Evolutionary conservation across 2,329 filamentous ascomycete species (phyloP).

Genomic region (Escovopsis sp.): DNA sequence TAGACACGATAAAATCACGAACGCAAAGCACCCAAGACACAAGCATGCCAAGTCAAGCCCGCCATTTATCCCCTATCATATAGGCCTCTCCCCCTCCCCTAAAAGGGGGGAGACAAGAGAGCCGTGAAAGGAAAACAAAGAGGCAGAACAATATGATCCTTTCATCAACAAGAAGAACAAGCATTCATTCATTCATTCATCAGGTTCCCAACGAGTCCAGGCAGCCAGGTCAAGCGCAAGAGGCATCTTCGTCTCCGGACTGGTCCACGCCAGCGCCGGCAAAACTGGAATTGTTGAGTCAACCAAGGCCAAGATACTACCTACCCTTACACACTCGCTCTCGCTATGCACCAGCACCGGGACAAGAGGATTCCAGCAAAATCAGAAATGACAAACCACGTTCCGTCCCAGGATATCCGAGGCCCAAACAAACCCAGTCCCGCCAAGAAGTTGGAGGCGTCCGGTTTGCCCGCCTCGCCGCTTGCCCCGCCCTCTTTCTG

Average conservation of each 20-base stretch:
- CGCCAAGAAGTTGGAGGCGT: constrained; percentile 6
- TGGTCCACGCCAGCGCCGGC: constrained; percentile 9
- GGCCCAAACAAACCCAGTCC: constrained; percentile 5
- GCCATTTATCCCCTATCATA: no score
- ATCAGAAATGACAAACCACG: constrained; percentile 12
- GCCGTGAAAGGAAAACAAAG: no score
- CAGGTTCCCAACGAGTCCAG: background rate
- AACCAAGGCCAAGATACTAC: constrained; percentile 22
- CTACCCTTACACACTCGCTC: constrained; percentile 27
- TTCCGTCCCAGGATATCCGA: constrained; percentile 8
- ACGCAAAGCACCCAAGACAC: no score
- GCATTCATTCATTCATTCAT: constrained; percentile 3
- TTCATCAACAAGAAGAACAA: no score
- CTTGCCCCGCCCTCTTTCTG: no score
- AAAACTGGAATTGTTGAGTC: constrained; percentile 17
- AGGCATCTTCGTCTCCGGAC: background rate
- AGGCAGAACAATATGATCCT: no score
- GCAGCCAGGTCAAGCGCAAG: constrained; percentile 4
- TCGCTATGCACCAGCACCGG: constrained; percentile 29
- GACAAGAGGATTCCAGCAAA: constrained; percentile 29
- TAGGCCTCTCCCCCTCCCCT: no score
- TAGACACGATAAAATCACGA: no score
- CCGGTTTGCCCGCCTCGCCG: no score
- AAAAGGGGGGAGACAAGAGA: no score
- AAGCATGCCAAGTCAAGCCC: no score